Percentiles rank a stretch among this genome's conserved stretches.
phyloP scores from a whole-genome alignment of 768 basidiomycete species.

The Melanogaster broomeanus region DNA sequence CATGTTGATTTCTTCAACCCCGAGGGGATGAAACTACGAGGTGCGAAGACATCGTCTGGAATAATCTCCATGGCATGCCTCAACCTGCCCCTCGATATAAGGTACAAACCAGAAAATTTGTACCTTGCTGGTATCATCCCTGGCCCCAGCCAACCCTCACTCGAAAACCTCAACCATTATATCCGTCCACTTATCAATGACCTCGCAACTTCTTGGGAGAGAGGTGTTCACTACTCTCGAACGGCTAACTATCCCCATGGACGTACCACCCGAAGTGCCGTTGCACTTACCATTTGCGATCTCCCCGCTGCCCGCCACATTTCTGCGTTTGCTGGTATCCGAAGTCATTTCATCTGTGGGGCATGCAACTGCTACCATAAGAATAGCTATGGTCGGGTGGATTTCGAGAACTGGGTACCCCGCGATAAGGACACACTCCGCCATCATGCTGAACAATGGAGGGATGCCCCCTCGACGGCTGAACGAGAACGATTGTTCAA shows the following conservation, averaged over 20 bases:
- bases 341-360: slow-evolving; percentile 31
- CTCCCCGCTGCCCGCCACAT: slow-evolving; percentile 35
- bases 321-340: slow-evolving; percentile 13
- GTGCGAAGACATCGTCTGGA: slow-evolving; percentile 25
- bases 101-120: slow-evolving; percentile 40
- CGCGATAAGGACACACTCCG: slow-evolving; percentile 7
- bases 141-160: slow-evolving; percentile 36
- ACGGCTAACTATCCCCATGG: slow-evolving; percentile 22
- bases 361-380: slow-evolving; percentile 29
- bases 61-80: slow-evolving; percentile 17
- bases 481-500: slow-evolving; percentile 8
- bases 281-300: slow-evolving; percentile 36
- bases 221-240: slow-evolving; percentile 25
- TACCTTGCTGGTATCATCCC: slow-evolving; percentile 40
- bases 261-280: slow-evolving; percentile 18
- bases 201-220: slow-evolving; percentile 29
- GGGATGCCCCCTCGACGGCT: slow-evolving; percentile 1
- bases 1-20: slow-evolving; percentile 40
- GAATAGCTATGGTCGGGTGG: background rate
- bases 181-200: slow-evolving; percentile 38
- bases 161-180: slow-evolving; percentile 36
- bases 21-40: slow-evolving; percentile 22
- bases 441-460: slow-evolving; percentile 13
- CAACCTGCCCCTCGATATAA: slow-evolving; percentile 37
- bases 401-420: slow-evolving; percentile 18